Base-by-base conservation (phyloP, 2,329 filamentous ascomycete species). In the Fusarium sp. region DNA sequence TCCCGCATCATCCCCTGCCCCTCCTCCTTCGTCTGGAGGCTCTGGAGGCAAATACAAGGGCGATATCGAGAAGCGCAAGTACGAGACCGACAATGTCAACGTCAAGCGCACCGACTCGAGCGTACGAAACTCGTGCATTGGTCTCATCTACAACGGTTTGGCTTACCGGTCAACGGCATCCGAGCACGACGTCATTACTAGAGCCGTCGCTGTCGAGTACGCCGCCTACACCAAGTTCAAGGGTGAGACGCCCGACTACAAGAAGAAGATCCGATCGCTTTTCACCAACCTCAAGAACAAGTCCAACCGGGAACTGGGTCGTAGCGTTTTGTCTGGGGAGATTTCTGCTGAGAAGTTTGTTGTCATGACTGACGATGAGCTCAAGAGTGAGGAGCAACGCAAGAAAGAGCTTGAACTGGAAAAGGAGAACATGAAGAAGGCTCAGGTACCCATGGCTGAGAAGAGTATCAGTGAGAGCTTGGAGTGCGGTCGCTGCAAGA, bases 261-360 rank as follows among this genome's bases (percentile, higher is more conserved):
- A 91, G 76, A 86, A 85, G 70, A 97, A 97, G 84, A 91, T 98
- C 74, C 91, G 95, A 70, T 96, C 93, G 20, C 88, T 99, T 21
- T 98, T 93, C 81, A 89, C 94, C 77, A 98, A 98, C 76, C 88
- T 99, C 72, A 98, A 97, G 84, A 93, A 93, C 83, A 94, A 92
- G 81, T 91, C 89, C 67, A 98, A 98, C 81, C 85, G 87, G 36
- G 87, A 88, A 63, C 87, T 99, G 41, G 90, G 94, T 51, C 84
- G 85, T 64, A 88, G 90, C 67, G 92, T 99, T 69, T 84, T 97
- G 75, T 82, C 83, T 6, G 93, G 91, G 62, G 87, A 91, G 27
- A 92, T 98, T 61, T 70, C 85, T 0, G 83, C 94, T 1, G 87
- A 89, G 4, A 84, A 84, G 35, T 96, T 99, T 72, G 94, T 97